Base-by-base conservation (phyloP, 768 basidiomycete genomes). In the Boletus eberwhitei region DNA sequence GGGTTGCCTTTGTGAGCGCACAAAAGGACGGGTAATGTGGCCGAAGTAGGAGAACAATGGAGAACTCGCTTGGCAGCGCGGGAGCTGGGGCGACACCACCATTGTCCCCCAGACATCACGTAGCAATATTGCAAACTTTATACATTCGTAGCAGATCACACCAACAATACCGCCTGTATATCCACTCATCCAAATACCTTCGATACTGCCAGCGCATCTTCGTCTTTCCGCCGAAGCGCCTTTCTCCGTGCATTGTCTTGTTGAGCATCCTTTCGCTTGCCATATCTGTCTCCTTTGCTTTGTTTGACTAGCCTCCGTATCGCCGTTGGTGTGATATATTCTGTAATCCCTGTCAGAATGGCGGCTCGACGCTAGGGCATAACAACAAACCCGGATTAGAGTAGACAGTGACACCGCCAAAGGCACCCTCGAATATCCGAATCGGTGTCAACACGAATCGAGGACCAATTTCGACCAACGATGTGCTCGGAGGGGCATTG, bases 391-490 rank as follows among this genome's bases (percentile, higher is more conserved):
- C 93, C 69, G 92, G 88, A 74, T 99, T 99, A 26, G 93, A 93
- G 70, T 87, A 99, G 22, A 99, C 87, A 2, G 93, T 96, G 13
- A 91, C 91, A 21, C 97, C 97, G 55, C 85, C 82, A 74, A 99
- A 98, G 3, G 94, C 93, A 11, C 97, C 97, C 71, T 99, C 97
- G 67, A 99, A 99, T 55, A 99, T 95, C 51, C 93, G 86, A 63
- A 99, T 98, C 11, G 97, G 97, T 35, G 93, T 96, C 48, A 99
- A 77, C 45, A 98, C 97, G 71, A 98, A 97, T 42, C 97, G 85
- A 12, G 97, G 97, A 13, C 97, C 97, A 59, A 99, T 98, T 75
- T 98, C 97, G 19, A 95, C 83, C 21, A 99, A 80, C n/a, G 90
- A 85, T 49, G 83, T 93, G 54, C 89, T 85, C 3, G 91, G 86